Conservation (phyloP, 73 alveolate species). For the Paramecium caudatum region DNA sequence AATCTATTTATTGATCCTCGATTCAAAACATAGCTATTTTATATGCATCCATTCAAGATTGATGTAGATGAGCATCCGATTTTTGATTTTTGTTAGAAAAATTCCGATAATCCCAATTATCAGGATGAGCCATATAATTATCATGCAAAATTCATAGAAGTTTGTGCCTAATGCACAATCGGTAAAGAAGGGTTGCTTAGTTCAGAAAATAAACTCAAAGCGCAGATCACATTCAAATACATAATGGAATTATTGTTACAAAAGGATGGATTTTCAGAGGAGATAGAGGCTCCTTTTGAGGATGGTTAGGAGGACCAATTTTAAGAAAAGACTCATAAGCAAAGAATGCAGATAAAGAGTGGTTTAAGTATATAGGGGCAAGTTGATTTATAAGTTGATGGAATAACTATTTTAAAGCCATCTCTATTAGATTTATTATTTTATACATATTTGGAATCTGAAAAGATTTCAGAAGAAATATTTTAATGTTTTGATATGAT, state of each 20-base stretch:
- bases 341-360: constrained; percentile 1
- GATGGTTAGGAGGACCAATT: not conserved
- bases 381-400: not conserved
- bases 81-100: constrained; percentile 24
- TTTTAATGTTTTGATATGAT: constrained; percentile 54
- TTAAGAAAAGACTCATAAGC: constrained; percentile 9
- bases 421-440: constrained; percentile 62
- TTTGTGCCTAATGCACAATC: constrained; percentile 69
- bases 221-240: constrained; percentile 68
- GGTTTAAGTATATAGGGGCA: not conserved
- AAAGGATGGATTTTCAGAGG: constrained; percentile 63
- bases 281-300: not conserved
- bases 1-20: constrained; percentile 62
- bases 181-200: constrained; percentile 79
- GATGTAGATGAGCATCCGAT: constrained; percentile 23
- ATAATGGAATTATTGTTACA: constrained; percentile 68
- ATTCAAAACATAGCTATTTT: constrained; percentile 49
- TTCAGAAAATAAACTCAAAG: constrained; percentile 76
- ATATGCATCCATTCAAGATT: constrained; percentile 11
- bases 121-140: constrained; percentile 78
- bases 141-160: constrained; percentile 75
- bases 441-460: constrained; percentile 73
- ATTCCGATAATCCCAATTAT: constrained; percentile 6
- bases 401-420: constrained; percentile 42
- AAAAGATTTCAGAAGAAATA: constrained; percentile 75